phyloP scores from a whole-genome alignment of 768 basidiomycete species.

The Mycena rosella region DNA sequence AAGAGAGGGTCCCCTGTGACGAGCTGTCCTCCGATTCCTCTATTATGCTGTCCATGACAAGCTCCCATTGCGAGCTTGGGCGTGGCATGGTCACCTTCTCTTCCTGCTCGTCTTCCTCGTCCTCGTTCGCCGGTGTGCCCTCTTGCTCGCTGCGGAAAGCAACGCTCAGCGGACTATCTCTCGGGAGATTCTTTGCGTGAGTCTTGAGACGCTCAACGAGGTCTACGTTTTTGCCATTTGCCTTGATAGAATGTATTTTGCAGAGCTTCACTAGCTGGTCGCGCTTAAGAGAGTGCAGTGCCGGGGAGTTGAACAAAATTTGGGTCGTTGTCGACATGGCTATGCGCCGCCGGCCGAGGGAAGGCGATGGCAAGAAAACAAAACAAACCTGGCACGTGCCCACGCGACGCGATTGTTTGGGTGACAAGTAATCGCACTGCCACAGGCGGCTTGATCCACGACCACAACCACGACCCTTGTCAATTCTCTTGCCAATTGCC shows the following conservation, averaged over 20 bases:
- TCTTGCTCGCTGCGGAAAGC: conserved; percentile 64
- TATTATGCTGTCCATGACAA: conserved; percentile 86
- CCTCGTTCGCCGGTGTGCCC: conserved; percentile 36
- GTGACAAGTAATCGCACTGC: no score
- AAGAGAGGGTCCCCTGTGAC: conserved; percentile 63
- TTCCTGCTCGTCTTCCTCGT: conserved; percentile 39
- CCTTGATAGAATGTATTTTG: conserved; percentile 86
- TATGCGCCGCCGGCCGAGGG: background rate
- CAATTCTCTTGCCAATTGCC: no score
- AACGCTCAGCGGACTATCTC: conserved; percentile 66
- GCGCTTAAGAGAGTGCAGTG: conserved; percentile 85
- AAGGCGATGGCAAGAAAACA: background rate
- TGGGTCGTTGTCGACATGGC: conserved; percentile 78
- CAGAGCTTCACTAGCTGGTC: conserved; percentile 88
- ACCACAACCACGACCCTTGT: no score
- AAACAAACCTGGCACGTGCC: background rate
- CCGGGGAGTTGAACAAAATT: conserved; percentile 88
- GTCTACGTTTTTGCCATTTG: conserved; percentile 82
- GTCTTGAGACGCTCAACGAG: conserved; percentile 76
- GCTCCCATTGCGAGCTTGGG: conserved; percentile 87
- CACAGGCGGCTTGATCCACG: no score
- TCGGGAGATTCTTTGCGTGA: conserved; percentile 75
- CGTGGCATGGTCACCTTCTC: conserved; percentile 56
- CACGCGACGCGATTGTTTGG: background rate
- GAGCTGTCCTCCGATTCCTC: conserved; percentile 73